A percentile compares a stretch with the other conserved stretches of the same genome.
Evolutionary conservation across 2,329 filamentous ascomycete genomes (phyloP).

Genomic region (Trichophyton simii): DNA sequence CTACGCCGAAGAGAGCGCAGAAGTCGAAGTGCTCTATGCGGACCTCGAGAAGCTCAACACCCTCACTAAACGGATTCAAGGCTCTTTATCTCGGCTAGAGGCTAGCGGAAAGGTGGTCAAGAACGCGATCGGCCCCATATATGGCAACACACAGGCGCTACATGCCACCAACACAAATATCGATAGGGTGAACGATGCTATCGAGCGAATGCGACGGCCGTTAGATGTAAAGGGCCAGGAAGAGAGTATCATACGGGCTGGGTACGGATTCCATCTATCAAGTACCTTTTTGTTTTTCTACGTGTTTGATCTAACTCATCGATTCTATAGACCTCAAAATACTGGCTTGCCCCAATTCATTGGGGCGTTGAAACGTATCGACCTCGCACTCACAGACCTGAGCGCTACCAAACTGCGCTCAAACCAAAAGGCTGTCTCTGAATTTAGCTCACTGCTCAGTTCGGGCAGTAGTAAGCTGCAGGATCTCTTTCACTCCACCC

Average conservation of each 20-base stretch:
- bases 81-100: constrained; percentile 70
- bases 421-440: constrained; percentile 76
- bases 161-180: constrained; percentile 85
- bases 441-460: constrained; percentile 64
- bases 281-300: not conserved
- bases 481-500: constrained; percentile 63
- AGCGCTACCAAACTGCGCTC: constrained; percentile 80
- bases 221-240: constrained; percentile 84
- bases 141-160: constrained; percentile 78
- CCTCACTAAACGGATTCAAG: constrained; percentile 90
- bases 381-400: constrained; percentile 71
- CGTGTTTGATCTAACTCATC: not conserved
- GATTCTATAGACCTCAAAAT: constrained; percentile 52
- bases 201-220: constrained; percentile 80
- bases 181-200: constrained; percentile 71
- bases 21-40: constrained; percentile 54
- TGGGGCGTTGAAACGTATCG: constrained; percentile 76
- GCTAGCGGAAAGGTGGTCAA: constrained; percentile 80
- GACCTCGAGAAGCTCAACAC: constrained; percentile 83
- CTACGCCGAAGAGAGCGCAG: constrained; percentile 54
- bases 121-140: constrained; percentile 83
- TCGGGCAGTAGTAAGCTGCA: constrained; percentile 74
- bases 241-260: constrained; percentile 77
- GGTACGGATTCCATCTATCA: constrained; percentile 33
- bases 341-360: constrained; percentile 75